Evolutionary conservation across 352 stramenopile genomes (phyloP).

Genomic region (Lagenidium giganteum): DNA sequence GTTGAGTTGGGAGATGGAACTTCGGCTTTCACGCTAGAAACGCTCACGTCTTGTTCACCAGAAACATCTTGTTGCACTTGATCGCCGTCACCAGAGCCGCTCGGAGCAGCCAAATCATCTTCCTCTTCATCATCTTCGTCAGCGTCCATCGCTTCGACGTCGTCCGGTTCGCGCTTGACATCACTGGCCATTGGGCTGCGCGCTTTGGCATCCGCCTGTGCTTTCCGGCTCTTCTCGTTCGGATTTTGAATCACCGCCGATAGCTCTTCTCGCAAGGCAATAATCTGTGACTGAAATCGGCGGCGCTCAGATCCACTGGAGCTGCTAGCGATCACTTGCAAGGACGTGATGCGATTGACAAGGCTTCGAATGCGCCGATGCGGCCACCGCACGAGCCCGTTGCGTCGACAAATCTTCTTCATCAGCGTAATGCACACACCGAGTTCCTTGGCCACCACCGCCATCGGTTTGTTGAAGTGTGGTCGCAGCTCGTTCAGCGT

Average conservation of each 20-base stretch:
- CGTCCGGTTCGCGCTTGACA: slow-evolving; percentile 10
- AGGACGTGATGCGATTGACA: slow-evolving; percentile 75
- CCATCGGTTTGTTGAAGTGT: slow-evolving; percentile 85
- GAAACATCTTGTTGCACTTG: neutral
- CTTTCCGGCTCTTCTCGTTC: slow-evolving; percentile 81
- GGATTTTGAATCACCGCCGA: slow-evolving; percentile 80
- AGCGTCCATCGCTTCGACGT: slow-evolving; percentile 3
- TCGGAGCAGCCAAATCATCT: slow-evolving; percentile 5
- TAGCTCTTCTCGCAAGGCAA: slow-evolving; percentile 52
- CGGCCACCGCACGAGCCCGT: slow-evolving; percentile 77
- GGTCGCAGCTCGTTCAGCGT: slow-evolving; percentile 77
- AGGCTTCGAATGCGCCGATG: slow-evolving; percentile 77
- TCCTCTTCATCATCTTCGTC: slow-evolving; percentile 10
- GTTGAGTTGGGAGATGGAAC: slow-evolving; percentile 2
- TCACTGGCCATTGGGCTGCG: slow-evolving; percentile 18
- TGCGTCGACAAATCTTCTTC: slow-evolving; percentile 85
- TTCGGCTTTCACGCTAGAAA: neutral
- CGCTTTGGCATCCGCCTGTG: slow-evolving; percentile 49
- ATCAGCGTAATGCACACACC: slow-evolving; percentile 84
- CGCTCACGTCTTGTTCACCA: neutral
- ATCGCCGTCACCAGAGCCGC: neutral
- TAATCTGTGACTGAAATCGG: slow-evolving; percentile 62
- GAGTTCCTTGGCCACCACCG: slow-evolving; percentile 73
- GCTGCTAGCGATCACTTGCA: slow-evolving; percentile 59
- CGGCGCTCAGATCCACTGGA: slow-evolving; percentile 44